Base-by-base conservation (phyloP, 345 rosid species). In the Syzygium jambos region DNA sequence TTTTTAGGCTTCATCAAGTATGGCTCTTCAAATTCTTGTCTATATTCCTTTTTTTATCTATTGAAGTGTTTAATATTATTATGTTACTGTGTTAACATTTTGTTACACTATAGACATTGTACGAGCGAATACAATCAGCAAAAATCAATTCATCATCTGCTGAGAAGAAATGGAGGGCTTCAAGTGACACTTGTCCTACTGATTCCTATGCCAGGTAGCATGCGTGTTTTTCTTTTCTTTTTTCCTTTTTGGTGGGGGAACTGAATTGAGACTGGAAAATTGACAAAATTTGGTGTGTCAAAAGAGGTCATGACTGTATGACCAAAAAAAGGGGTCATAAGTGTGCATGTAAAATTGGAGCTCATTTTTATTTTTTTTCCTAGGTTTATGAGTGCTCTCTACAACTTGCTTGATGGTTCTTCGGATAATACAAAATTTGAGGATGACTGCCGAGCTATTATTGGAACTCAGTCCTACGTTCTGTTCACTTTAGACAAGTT, bases 1-100 rank as follows among this genome's bases (percentile, higher is more conserved):
- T 96, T 86, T 95, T 96, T 85, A 93, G 99, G 93, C 99, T 98
- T 92, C 99, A 98, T 90, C 99, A 93, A 90, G 99, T 98, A 93
- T 93, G 92, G 85, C 78, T 84, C 73, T 84, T 53, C 46, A 65
- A 78, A 25, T 82, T 88, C 27, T 29, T 87, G 51, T 9, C 23
- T 84, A 84, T 51, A 30, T 34, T 65, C 3, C 9, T 30, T 65
- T 34, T 34, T 46, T 73, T 73, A 34, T 73, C 49, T 46, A 73
- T 73, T 34, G 43, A 34, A 34, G 80, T 21, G 7, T 73, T 34
- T 73, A 14, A 34, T 19, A 17, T 34, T 34, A 41, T 73, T 73
- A 88, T 86, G 55, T 83, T 65, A 49, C 29, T 15, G 53, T 21
- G 80, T 17, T 87, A 54, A 51, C 87, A 51, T 41, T 61, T 34